phyloP scores from a whole-genome alignment of 495 filamentous ascomycete genomes.

The Penicillium coffeae region DNA sequence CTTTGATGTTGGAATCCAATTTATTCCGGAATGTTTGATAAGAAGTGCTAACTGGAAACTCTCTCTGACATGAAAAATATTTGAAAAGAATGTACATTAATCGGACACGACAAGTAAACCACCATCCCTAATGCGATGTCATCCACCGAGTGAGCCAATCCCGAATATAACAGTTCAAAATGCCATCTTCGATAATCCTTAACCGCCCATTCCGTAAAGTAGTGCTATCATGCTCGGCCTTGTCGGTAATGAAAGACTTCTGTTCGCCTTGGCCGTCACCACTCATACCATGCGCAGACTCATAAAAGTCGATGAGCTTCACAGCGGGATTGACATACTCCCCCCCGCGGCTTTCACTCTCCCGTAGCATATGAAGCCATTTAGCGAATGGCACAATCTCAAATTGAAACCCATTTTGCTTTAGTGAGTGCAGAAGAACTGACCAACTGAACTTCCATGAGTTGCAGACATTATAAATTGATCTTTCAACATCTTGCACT shows the following conservation, averaged over 20 bases:
- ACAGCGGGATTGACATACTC: conserved; percentile 52
- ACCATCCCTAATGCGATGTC: neutral
- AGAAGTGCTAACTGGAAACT: too few relatives aligned
- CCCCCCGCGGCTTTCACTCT: conserved; percentile 42
- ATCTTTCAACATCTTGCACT: conserved; percentile 14
- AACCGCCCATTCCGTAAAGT: conserved; percentile 32
- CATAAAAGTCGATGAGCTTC: conserved; percentile 57
- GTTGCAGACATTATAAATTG: conserved; percentile 55
- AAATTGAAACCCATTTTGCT: conserved; percentile 41
- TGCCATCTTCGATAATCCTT: conserved; percentile 35
- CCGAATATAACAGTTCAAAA: conserved; percentile 31
- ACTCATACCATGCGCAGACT: conserved; percentile 23
- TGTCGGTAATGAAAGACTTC: conserved; percentile 29
- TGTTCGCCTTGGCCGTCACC: neutral
- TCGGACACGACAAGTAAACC: neutral
- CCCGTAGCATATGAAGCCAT: conserved; percentile 48
- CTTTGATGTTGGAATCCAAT: too few relatives aligned
- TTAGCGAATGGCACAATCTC: conserved; percentile 37
- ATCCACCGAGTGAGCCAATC: conserved; percentile 36
- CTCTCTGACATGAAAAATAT: neutral
- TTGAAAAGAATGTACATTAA: neutral
- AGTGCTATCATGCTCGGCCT: conserved; percentile 34
- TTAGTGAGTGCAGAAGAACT: conserved; percentile 45
- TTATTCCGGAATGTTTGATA: too few relatives aligned
- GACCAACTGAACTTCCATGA: conserved; percentile 49